Conservation (phyloP, 352 stramenopile species). For the Pythium folliculosum region DNA sequence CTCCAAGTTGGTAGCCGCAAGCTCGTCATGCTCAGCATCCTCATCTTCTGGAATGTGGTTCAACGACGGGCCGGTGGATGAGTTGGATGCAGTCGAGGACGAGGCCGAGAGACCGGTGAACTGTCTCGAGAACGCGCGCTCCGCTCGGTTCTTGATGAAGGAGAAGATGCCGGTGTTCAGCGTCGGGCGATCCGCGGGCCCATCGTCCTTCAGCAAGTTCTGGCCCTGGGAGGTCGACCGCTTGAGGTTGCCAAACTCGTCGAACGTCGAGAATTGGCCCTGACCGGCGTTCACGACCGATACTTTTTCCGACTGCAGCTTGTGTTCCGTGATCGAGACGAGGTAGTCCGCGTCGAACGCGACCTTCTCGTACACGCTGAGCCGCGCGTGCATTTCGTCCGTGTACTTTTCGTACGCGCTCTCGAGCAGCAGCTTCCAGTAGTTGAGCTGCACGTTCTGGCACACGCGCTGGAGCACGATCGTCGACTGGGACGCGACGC, state of each 20-base stretch:
- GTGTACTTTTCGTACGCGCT: conserved; percentile 59
- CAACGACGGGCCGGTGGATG: conserved; percentile 20
- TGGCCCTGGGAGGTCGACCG: conserved; percentile 34
- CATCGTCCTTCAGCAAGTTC: conserved; percentile 16
- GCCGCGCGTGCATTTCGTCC: conserved; percentile 55
- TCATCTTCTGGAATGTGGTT: conserved; percentile 51
- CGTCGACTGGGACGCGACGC: conserved; percentile 31
- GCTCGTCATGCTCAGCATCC: conserved; percentile 37
- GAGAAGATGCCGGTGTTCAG: conserved; percentile 78
- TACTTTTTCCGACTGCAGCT: conserved; percentile 50
- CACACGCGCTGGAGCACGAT: conserved; percentile 65
- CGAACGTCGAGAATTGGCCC: conserved; percentile 66
- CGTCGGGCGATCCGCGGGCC: conserved; percentile 10
- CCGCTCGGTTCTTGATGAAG: conserved; percentile 73
- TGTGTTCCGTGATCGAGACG: conserved; percentile 70
- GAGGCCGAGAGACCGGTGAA: conserved; percentile 38
- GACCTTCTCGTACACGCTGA: conserved; percentile 61
- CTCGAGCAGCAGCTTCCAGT: conserved; percentile 66
- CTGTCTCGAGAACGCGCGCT: conserved; percentile 66
- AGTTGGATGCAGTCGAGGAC: conserved; percentile 8
- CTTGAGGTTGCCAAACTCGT: conserved; percentile 84
- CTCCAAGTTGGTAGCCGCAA: conserved; percentile 20
- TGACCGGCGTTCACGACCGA: conserved; percentile 61
- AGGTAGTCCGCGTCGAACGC: conserved; percentile 65
- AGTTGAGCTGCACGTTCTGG: conserved; percentile 57